Conservation (phyloP, 805 yeast species). For the Suhomyces tanzawaensis region DNA sequence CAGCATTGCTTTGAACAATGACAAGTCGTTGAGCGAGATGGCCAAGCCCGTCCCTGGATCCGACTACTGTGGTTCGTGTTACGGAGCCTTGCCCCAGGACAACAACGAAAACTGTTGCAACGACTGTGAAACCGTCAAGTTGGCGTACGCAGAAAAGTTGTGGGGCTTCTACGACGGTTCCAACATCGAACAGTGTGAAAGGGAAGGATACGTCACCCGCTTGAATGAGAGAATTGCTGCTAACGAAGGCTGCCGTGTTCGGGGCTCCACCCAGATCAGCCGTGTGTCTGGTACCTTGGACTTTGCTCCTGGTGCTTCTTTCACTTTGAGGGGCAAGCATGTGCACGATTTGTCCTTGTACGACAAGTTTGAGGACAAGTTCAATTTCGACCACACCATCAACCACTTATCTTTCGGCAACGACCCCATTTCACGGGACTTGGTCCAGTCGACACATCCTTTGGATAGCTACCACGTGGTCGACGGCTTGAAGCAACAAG, state of each 20-base stretch:
- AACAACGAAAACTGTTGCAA: conserved; percentile 69
- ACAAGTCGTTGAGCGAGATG: conserved; percentile 24
- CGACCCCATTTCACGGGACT: conserved; percentile 38
- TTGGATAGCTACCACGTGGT: conserved; percentile 52
- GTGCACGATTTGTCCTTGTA: conserved; percentile 82
- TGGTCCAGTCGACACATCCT: conserved; percentile 52
- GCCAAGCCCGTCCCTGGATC: conserved; percentile 28
- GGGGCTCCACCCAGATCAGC: conserved; percentile 75
- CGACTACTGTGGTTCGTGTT: conserved; percentile 83
- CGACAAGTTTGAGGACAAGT: conserved; percentile 49
- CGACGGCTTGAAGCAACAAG: conserved; percentile 52
- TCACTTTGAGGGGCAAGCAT: conserved; percentile 58
- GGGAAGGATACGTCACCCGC: conserved; percentile 75
- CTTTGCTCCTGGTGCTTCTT: conserved; percentile 92
- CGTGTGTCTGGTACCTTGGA: conserved; percentile 89
- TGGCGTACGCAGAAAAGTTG: conserved; percentile 70
- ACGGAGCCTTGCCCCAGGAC: conserved; percentile 72
- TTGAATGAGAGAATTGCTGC: conserved; percentile 51
- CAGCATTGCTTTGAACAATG: conserved; percentile 20
- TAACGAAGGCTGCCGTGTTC: conserved; percentile 82
- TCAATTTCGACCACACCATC: conserved; percentile 74
- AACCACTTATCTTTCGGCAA: conserved; percentile 84
- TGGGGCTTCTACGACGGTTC: conserved; percentile 94
- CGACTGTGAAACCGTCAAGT: conserved; percentile 75
- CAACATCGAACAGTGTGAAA: conserved; percentile 85